Conservation (phyloP, 2,329 filamentous ascomycete genomes). For the Paecilomyces formosus region DNA sequence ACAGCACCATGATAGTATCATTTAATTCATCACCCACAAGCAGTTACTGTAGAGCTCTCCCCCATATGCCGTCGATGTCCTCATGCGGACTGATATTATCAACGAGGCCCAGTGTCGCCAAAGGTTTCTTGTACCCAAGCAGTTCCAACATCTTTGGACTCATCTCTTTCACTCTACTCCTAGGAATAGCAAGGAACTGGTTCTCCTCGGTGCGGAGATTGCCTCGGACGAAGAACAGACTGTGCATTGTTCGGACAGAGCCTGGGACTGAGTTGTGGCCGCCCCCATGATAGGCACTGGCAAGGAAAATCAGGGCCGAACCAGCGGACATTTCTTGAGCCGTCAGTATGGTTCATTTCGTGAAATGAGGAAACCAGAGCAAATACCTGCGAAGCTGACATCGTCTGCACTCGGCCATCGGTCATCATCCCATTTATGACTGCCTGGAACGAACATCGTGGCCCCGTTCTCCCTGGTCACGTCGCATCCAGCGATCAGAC, state of each 20-base stretch:
- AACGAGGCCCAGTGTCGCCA: constrained; percentile 22
- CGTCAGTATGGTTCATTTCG: constrained; percentile 8
- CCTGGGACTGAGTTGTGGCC: constrained; percentile 19
- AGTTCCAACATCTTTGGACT: constrained; percentile 23
- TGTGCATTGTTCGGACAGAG: constrained; percentile 19
- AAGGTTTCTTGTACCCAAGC: constrained; percentile 27
- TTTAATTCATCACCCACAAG: background rate
- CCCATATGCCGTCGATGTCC: constrained; percentile 7
- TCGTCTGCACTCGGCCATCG: constrained; percentile 18
- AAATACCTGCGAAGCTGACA: constrained; percentile 22
- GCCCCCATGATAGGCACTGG: constrained; percentile 24
- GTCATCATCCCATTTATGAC: constrained; percentile 22
- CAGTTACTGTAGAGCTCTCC: background rate
- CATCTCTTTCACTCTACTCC: constrained; percentile 22
- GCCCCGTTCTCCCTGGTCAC: constrained; percentile 23
- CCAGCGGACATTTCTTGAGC: constrained; percentile 27
- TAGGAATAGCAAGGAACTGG: constrained; percentile 24
- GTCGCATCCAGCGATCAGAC: constrained; percentile 19
- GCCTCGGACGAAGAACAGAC: constrained; percentile 24
- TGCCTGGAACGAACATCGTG: constrained; percentile 25
- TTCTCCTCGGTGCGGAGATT: constrained; percentile 26
- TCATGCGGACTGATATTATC: constrained; percentile 17
- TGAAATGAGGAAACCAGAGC: background rate
- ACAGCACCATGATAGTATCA: no score
- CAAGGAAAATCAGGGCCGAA: constrained; percentile 29